Evolutionary conservation across 2,329 filamentous ascomycete genomes (phyloP), one percentile per base, ranked within the genome.

Genomic region (Emericellopsis atlantica): DNA sequence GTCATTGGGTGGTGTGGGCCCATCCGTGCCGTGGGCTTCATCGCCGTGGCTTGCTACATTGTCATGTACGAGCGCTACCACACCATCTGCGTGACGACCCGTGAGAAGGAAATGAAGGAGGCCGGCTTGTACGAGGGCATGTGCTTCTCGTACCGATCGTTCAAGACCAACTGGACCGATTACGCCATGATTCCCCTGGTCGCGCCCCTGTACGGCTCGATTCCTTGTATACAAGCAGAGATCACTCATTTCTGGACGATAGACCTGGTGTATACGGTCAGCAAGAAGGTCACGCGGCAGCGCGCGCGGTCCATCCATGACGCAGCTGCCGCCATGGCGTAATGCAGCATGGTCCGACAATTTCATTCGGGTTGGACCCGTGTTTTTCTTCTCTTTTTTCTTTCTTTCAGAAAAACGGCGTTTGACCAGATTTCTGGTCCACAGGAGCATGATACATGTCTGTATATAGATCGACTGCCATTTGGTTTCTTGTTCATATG

Each of bases 231-330:
- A 5, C 78, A 84, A 46, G 81, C 81, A 2, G 74, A 81, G 47
- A 58, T 84, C 41, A 74, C 69, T 52, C 81, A 86, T 54, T 76
- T 85, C 52, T 85, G 79, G 72, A 83, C 77, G 1, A 63, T 79
- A 29, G 68, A 81, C 42, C 55, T 86, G 48, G 76, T 81, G 10
- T 86, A 86, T 58, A 73, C 76, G 0, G 81, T 86, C 51, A 84
- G 79, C 62, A 76, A 79, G 58, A 86, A 85, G 54, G 72, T 76
- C 50, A 73, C 68, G 3, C 60, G 73, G 43, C 65, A 72, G 55
- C 59, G 68, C 47, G 59, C 64, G 26, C 67, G 67, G 44, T 64
- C 66, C 4, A 46, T 65, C 39, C 61, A 44, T 22, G 44, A 37
- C 23, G 24, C 58, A 35, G 58, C 57, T n/a, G 61, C 59, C 22